Conservation (phyloP, 495 filamentous ascomycete genomes). For the Podospora australis region DNA sequence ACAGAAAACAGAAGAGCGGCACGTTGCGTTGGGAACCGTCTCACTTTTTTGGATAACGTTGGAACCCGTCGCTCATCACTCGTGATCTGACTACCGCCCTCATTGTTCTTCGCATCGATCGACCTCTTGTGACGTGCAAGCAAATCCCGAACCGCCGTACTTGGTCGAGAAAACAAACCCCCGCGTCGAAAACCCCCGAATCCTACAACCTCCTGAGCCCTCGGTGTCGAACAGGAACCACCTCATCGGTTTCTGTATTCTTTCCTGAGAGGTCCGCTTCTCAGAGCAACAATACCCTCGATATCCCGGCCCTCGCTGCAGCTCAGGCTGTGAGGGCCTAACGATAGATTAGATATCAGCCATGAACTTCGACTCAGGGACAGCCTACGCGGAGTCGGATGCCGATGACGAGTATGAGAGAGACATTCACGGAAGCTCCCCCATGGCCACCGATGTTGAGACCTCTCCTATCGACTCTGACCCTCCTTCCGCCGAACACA, state of each 20-base stretch:
- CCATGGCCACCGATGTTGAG: slow-evolving; percentile 70
- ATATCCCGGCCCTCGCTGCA: slow-evolving; percentile 16
- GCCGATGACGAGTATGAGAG: slow-evolving; percentile 94
- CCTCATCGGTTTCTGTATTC: not conserved
- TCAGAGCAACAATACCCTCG: not conserved
- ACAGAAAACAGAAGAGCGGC: no score
- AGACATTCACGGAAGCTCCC: slow-evolving; percentile 65
- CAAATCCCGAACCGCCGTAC: slow-evolving; percentile 2
- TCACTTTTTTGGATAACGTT: no score
- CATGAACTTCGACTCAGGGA: slow-evolving; percentile 54
- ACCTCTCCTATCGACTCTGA: slow-evolving; percentile 75
- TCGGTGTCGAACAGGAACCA: slow-evolving; percentile 1
- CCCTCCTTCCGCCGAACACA: slow-evolving; percentile 73
- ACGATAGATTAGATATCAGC: slow-evolving; percentile 18
- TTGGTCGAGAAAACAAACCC: no score
- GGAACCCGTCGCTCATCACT: no score
- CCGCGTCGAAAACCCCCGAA: slow-evolving; percentile 6
- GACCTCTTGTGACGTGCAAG: not conserved
- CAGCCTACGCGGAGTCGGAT: slow-evolving; percentile 75
- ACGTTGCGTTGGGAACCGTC: no score
- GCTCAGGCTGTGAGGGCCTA: slow-evolving; percentile 22
- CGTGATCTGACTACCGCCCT: not conserved
- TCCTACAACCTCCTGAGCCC: not conserved
- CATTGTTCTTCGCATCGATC: slow-evolving; percentile 3
- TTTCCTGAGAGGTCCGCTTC: not conserved